phyloP scores from a whole-genome alignment of 257 asterid species.

The Capsicum chinense region DNA sequence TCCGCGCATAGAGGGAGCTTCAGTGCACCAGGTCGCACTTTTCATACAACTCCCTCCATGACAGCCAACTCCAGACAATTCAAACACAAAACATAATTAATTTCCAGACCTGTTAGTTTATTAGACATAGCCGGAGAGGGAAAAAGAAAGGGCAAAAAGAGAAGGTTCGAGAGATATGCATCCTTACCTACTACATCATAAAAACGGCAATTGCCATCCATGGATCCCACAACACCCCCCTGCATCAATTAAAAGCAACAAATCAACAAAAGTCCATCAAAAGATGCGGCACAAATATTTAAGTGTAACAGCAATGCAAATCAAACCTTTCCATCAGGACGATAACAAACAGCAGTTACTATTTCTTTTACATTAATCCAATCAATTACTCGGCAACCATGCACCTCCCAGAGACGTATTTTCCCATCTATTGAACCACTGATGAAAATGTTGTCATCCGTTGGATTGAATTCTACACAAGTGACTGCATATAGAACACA shows the following conservation, averaged over 20 bases:
- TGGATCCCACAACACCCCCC: conserved; percentile 90
- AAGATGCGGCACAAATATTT: background rate
- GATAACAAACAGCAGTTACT: conserved; percentile 72
- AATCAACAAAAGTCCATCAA: background rate
- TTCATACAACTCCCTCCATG: background rate
- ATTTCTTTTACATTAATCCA: conserved; percentile 83
- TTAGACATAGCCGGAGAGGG: background rate
- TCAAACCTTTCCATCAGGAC: conserved; percentile 83
- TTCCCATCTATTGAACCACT: conserved; percentile 92
- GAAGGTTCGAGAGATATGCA: background rate
- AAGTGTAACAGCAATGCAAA: background rate
- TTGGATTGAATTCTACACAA: conserved; percentile 78
- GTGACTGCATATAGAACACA: conserved; percentile 64
- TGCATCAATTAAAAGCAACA: conserved; percentile 38
- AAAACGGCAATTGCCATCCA: conserved; percentile 78
- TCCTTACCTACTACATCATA: conserved; percentile 66
- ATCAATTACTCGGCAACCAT: conserved; percentile 70
- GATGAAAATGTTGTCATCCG: conserved; percentile 74
- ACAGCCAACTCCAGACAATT: background rate
- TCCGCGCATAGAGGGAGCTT: too few species aligned
- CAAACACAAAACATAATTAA: background rate
- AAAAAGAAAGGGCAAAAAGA: background rate
- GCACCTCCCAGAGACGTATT: conserved; percentile 81
- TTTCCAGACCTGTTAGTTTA: background rate
- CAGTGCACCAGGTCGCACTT: too few species aligned